These are phyloP conservation scores for Dioscorea dumetorum DNA, from an alignment of 106 monocot genomes.

Conservation along the genomic window DNA sequence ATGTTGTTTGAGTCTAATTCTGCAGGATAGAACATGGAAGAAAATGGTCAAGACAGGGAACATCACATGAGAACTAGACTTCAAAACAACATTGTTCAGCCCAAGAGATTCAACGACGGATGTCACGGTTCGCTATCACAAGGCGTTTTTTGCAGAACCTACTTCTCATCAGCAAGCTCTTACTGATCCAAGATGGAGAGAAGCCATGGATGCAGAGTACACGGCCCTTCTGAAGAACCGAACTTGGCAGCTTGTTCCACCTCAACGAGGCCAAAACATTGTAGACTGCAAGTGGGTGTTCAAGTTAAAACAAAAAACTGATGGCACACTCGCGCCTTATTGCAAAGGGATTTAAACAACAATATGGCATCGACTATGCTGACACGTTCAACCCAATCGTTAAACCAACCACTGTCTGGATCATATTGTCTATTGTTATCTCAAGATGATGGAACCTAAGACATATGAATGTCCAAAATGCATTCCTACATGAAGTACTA, in stretches of 20 bases:
- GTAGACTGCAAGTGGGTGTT: too few relatives aligned
- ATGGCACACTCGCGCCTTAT: neutral
- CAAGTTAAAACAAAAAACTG: neutral
- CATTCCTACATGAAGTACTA: too few relatives aligned
- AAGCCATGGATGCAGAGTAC: neutral
- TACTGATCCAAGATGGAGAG: neutral
- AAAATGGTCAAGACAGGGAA: too few relatives aligned
- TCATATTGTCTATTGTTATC: neutral
- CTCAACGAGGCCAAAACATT: neutral
- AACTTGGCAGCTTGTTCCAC: neutral
- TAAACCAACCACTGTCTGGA: neutral
- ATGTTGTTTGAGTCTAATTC: too few relatives aligned
- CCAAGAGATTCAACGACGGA: too few relatives aligned
- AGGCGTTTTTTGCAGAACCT: neutral
- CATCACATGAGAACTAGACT: too few relatives aligned
- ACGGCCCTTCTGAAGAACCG: neutral
- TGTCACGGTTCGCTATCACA: too few relatives aligned
- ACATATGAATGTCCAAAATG: neutral
- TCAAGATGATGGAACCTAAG: neutral
- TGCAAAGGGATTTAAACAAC: constrained; percentile 1
- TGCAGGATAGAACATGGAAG: too few relatives aligned
- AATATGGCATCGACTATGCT: neutral
- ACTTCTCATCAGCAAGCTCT: neutral
- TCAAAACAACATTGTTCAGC: too few relatives aligned
- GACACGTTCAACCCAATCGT: neutral